phyloP scores from a whole-genome alignment of 768 basidiomycete species.

The Coprinellus micaceus region DNA sequence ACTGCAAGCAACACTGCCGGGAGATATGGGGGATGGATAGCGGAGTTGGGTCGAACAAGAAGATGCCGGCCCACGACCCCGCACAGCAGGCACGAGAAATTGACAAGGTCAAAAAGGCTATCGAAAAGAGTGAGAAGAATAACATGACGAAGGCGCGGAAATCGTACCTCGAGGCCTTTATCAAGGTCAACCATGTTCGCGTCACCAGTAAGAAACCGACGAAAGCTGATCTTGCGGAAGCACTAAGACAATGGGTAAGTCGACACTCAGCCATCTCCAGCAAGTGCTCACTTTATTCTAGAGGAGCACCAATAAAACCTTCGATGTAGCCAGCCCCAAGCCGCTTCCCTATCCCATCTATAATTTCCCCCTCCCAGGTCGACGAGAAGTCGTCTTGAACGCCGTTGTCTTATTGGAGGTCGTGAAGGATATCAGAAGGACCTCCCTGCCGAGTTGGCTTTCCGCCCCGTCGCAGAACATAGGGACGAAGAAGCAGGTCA shows the following conservation, averaged over 20 bases:
- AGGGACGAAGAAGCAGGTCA: slow-evolving; percentile 18
- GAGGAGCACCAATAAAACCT: not conserved
- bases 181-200: not conserved
- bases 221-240: not conserved
- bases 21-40: slow-evolving; percentile 11
- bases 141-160: not conserved
- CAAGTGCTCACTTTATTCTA: not conserved
- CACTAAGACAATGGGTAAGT: not conserved
- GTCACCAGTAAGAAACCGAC: not conserved
- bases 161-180: not conserved
- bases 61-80: not conserved
- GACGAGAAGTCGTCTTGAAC: not conserved
- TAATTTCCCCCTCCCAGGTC: not conserved
- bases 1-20: slow-evolving; percentile 9
- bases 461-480: slow-evolving; percentile 12
- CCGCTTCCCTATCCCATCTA: not conserved
- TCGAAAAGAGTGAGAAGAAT: not conserved
- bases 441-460: slow-evolving; percentile 19
- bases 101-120: not conserved
- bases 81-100: not conserved
- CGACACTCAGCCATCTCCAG: not conserved
- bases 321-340: not conserved
- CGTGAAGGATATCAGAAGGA: slow-evolving; percentile 14
- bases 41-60: not conserved
- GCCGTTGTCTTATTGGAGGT: slow-evolving; percentile 6